Conservation (phyloP, 345 rosid species). For the Reutealis trisperma region DNA sequence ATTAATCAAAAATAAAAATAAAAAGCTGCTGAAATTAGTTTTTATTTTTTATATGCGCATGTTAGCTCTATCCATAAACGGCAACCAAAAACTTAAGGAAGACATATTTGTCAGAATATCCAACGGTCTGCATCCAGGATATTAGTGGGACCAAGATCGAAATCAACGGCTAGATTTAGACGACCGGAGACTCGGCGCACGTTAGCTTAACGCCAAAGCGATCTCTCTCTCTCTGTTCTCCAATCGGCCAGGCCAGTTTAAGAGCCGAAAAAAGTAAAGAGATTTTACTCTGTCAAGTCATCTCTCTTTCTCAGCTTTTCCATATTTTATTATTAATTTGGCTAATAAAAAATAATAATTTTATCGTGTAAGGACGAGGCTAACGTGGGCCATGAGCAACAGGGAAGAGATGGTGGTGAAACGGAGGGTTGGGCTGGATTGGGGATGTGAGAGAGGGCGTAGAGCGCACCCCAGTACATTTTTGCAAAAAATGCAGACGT, state of each 20-base stretch:
- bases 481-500: slow-evolving; percentile 35
- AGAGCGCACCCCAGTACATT: slow-evolving; percentile 23
- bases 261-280: neutral
- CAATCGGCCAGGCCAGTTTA: neutral
- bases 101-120: slow-evolving; percentile 2
- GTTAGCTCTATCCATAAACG: slow-evolving; percentile 22
- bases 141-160: neutral
- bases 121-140: neutral
- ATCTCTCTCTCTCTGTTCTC: neutral
- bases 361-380: neutral
- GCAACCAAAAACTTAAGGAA: slow-evolving; percentile 17
- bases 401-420: slow-evolving; percentile 11
- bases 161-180: slow-evolving; percentile 21
- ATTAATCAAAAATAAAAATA: neutral
- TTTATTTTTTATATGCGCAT: neutral
- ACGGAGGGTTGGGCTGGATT: slow-evolving; percentile 29
- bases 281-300: slow-evolving; percentile 1
- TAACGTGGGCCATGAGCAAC: slow-evolving; percentile 14
- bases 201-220: slow-evolving; percentile 9
- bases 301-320: neutral
- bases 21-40: neutral
- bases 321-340: neutral
- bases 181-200: slow-evolving; percentile 29
- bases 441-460: neutral
- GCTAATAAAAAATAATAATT: neutral